A percentile compares a stretch with the other conserved stretches of the same genome.
Evolutionary conservation across 768 basidiomycete species (phyloP).

Genomic region (Kwoniella pini): DNA sequence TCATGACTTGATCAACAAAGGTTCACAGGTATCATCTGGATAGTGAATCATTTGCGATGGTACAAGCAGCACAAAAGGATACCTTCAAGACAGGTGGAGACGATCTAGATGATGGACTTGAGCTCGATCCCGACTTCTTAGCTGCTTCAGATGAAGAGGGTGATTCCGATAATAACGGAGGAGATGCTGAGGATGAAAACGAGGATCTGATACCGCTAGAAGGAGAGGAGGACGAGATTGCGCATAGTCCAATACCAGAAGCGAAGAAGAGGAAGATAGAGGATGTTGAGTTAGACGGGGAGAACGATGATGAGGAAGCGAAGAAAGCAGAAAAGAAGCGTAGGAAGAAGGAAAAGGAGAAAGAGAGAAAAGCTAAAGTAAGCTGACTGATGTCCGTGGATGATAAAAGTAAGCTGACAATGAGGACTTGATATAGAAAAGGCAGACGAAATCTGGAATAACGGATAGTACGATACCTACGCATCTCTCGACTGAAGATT

Average conservation of each 20-base stretch:
- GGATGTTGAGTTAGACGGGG: constrained; percentile 23
- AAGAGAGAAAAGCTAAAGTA: constrained; percentile 49
- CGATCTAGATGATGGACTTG: constrained; percentile 53
- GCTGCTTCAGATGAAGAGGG: constrained; percentile 34
- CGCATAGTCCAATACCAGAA: constrained; percentile 6
- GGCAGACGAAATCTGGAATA: constrained; percentile 7
- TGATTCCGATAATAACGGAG: neutral
- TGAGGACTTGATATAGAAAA: constrained; percentile 3
- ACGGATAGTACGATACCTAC: constrained; percentile 18
- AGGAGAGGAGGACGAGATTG: constrained; percentile 20
- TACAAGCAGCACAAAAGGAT: constrained; percentile 7
- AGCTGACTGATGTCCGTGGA: constrained; percentile 2
- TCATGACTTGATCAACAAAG: neutral
- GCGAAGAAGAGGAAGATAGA: constrained; percentile 30
- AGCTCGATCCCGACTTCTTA: constrained; percentile 46
- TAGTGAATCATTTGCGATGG: constrained; percentile 3
- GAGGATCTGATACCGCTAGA: neutral
- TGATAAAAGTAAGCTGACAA: too few relatives aligned
- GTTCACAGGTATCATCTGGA: neutral
- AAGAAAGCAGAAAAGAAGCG: constrained; percentile 42
- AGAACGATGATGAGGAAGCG: constrained; percentile 21
- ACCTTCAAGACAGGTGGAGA: constrained; percentile 43
- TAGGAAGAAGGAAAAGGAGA: constrained; percentile 51
- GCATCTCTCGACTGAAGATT: constrained; percentile 25
- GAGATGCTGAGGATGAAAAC: constrained; percentile 7